Conservation (phyloP, 2,329 filamentous ascomycete species). For the Apiospora phragmitis region DNA sequence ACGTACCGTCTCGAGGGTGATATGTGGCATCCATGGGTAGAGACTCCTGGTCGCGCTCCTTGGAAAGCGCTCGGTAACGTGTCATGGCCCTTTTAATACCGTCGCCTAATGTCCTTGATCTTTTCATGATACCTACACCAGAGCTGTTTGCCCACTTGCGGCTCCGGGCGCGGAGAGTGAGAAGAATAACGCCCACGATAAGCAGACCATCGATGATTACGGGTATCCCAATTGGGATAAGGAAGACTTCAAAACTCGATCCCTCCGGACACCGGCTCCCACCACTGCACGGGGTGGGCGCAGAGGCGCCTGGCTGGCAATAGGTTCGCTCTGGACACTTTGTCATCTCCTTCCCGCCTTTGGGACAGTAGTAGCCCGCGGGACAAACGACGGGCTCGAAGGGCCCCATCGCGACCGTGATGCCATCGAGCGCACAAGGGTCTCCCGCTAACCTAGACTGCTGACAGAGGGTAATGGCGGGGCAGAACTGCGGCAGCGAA, state of each 20-base stretch:
- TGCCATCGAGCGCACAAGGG: conserved; percentile 33
- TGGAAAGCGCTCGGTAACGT: conserved; percentile 35
- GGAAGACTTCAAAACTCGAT: conserved; percentile 40
- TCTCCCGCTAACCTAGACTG: conserved; percentile 34
- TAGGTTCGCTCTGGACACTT: conserved; percentile 49
- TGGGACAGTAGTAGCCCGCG: conserved; percentile 50
- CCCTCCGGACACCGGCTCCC: conserved; percentile 48
- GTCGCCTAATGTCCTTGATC: conserved; percentile 31
- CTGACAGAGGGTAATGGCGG: conserved; percentile 39
- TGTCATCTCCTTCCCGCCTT: conserved; percentile 38
- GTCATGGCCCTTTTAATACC: conserved; percentile 23
- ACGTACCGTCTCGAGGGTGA: conserved; percentile 26
- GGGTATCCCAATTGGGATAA: conserved; percentile 45
- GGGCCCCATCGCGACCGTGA: conserved; percentile 43
- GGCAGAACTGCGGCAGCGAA: conserved; percentile 46
- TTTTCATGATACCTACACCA: conserved; percentile 13
- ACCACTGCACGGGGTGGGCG: conserved; percentile 46
- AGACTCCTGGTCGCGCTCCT: conserved; percentile 38
- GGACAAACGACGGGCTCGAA: conserved; percentile 54
- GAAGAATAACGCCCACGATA: conserved; percentile 34
- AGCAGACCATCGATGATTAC: conserved; percentile 44
- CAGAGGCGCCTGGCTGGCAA: conserved; percentile 49
- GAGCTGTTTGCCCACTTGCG: conserved; percentile 31
- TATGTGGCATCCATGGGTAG: conserved; percentile 34
- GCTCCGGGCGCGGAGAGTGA: conserved; percentile 37